Conservation (phyloP, 345 rosid species). For the Citrus mangshanensis region DNA sequence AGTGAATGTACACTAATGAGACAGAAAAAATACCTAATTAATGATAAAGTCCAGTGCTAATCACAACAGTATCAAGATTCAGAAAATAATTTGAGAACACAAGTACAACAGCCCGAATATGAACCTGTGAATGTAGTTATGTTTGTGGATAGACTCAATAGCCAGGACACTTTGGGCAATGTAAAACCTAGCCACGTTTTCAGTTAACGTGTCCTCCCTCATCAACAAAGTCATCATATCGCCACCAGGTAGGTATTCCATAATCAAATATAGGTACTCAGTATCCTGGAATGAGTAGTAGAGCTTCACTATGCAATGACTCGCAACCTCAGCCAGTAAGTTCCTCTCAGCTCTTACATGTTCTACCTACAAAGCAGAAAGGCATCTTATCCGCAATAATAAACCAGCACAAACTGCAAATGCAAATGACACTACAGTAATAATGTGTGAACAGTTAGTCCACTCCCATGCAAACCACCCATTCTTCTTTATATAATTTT, state of each 20-base stretch:
- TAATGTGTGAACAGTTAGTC: background rate
- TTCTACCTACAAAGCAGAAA: slow-evolving; percentile 62
- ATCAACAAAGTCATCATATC: slow-evolving; percentile 95
- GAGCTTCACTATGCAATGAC: slow-evolving; percentile 94
- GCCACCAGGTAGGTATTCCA: slow-evolving; percentile 99
- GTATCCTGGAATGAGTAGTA: slow-evolving; percentile 95
- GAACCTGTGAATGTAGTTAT: slow-evolving; percentile 93
- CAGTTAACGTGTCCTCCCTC: slow-evolving; percentile 86
- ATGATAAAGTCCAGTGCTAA: background rate
- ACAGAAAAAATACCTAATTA: slow-evolving; percentile 3
- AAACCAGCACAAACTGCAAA: background rate
- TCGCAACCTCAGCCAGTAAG: slow-evolving; percentile 93
- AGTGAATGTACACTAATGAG: slow-evolving; percentile 20
- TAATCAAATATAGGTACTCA: slow-evolving; percentile 83
- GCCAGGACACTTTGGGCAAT: slow-evolving; percentile 96
- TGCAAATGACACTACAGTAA: background rate
- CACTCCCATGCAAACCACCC: background rate
- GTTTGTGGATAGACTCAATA: slow-evolving; percentile 90
- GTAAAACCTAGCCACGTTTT: slow-evolving; percentile 81
- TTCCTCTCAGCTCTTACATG: slow-evolving; percentile 99
- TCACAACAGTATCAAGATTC: background rate
- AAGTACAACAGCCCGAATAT: slow-evolving; percentile 18
- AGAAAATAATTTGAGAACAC: slow-evolving; percentile 7
- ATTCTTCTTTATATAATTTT: background rate
- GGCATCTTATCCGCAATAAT: slow-evolving; percentile 2